Evolutionary conservation across 1,284 basidiomycete genomes (phyloP).

Genomic region (Marasmius tenuissimus): DNA sequence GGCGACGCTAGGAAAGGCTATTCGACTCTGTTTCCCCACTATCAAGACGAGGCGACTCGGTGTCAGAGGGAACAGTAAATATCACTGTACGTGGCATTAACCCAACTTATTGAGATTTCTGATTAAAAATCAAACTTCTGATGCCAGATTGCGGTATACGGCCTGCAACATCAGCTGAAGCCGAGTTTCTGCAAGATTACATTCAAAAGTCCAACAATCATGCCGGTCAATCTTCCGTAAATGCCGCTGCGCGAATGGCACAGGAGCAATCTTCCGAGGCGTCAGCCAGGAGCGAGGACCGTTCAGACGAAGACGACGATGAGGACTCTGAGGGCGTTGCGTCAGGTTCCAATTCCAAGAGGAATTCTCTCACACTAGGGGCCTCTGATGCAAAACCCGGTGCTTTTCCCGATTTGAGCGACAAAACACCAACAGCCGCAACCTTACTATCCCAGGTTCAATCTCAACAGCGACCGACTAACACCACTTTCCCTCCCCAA

Average conservation of each 20-base stretch:
- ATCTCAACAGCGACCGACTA: constrained; percentile 55
- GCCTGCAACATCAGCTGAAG: constrained; percentile 84
- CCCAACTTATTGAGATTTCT: constrained; percentile 25
- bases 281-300: constrained; percentile 55
- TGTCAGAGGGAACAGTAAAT: constrained; percentile 90
- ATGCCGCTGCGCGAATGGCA: constrained; percentile 59
- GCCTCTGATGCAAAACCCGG: constrained; percentile 56
- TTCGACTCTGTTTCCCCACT: constrained; percentile 87
- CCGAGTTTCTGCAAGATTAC: constrained; percentile 87
- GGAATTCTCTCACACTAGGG: constrained; percentile 68
- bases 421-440: constrained; percentile 81
- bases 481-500: constrained; percentile 61
- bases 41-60: constrained; percentile 92
- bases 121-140: constrained; percentile 25
- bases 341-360: constrained; percentile 65
- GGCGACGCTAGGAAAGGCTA: constrained; percentile 91
- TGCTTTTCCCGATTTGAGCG: constrained; percentile 60
- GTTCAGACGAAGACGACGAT: constrained; percentile 81
- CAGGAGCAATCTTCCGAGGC: constrained; percentile 59
- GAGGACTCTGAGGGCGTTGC: constrained; percentile 75
- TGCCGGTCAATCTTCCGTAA: constrained; percentile 70
- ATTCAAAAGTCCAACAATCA: constrained; percentile 86
- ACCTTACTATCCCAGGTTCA: constrained; percentile 76
- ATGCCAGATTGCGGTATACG: constrained; percentile 83
- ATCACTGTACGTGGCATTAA: constrained; percentile 69